Evolutionary conservation across 1,284 basidiomycete species (phyloP).

Genomic region (Puccinia polysora): DNA sequence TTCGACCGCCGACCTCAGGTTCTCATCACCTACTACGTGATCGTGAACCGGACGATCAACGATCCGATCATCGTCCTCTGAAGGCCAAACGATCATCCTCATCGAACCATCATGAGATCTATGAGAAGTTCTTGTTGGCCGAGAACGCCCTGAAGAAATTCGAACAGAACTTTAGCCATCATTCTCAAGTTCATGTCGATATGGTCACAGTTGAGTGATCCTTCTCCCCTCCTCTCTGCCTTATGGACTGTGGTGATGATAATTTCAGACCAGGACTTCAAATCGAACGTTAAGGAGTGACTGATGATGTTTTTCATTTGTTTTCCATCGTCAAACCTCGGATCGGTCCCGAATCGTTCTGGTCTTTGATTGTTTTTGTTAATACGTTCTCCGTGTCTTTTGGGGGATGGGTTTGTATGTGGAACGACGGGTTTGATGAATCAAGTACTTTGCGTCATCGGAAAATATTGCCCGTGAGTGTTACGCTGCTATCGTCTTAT

Average conservation of each 20-base stretch:
- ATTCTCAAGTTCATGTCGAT: slow-evolving; percentile 62
- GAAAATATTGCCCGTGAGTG: slow-evolving; percentile 23
- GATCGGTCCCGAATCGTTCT: background rate
- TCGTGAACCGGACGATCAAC: no score
- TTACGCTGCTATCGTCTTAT: background rate
- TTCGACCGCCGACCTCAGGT: no score
- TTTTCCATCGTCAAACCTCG: background rate
- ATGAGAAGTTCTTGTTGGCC: slow-evolving; percentile 23
- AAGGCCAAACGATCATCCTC: no score
- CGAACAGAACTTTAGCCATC: slow-evolving; percentile 83
- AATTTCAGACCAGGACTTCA: no score
- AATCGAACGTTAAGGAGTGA: no score
- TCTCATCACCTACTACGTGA: no score
- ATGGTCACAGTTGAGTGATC: slow-evolving; percentile 60
- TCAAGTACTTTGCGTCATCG: slow-evolving; percentile 15
- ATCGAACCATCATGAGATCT: slow-evolving; percentile 9
- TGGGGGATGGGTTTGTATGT: background rate
- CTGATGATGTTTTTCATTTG: no score
- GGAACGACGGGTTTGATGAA: background rate
- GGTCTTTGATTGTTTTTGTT: no score
- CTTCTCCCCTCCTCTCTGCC: background rate
- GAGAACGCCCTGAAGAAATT: slow-evolving; percentile 52
- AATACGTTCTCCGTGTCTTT: no score
- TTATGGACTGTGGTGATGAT: slow-evolving; percentile 45
- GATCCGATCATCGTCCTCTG: no score